These are phyloP conservation scores for Manihot esculenta DNA, from an alignment of 441 rosid species.

Conservation along the genomic window DNA sequence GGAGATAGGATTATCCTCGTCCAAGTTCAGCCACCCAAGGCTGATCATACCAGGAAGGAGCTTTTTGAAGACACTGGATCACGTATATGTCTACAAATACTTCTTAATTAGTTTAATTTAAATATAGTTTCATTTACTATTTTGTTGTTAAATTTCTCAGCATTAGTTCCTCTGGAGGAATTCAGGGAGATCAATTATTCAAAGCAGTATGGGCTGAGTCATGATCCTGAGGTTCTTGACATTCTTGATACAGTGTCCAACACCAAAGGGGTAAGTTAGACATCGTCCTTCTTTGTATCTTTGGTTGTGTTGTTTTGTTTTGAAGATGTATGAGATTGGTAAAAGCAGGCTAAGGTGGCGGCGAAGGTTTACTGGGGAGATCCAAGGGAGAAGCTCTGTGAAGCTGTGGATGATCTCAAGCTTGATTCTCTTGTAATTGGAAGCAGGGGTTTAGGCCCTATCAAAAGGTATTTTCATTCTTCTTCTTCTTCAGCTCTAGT, in stretches of 20 bases:
- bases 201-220: slow-evolving; percentile 47
- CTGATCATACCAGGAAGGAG: slow-evolving; percentile 45
- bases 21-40: slow-evolving; percentile 45
- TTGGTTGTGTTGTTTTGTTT: too few species aligned
- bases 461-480: slow-evolving; percentile 36
- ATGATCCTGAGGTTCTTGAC: slow-evolving; percentile 38
- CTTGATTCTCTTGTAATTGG: slow-evolving; percentile 46
- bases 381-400: slow-evolving; percentile 49
- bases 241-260: slow-evolving; percentile 40
- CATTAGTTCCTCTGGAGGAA: slow-evolving; percentile 50
- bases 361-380: slow-evolving; percentile 60
- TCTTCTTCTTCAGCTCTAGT: not conserved
- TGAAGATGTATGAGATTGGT: not conserved
- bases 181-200: slow-evolving; percentile 43
- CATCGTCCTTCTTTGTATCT: too few species aligned
- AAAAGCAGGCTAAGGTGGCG: slow-evolving; percentile 41
- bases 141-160: slow-evolving; percentile 22
- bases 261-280: slow-evolving; percentile 38
- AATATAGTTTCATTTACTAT: not conserved
- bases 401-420: slow-evolving; percentile 44
- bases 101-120: too few species aligned
- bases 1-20: slow-evolving; percentile 37
- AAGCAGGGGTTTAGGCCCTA: slow-evolving; percentile 46
- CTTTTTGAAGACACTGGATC: slow-evolving; percentile 50
- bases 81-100: slow-evolving; percentile 28